Base-by-base conservation (phyloP, 805 yeast genomes). In the Cyberlindnera xishuangbannaensis region DNA sequence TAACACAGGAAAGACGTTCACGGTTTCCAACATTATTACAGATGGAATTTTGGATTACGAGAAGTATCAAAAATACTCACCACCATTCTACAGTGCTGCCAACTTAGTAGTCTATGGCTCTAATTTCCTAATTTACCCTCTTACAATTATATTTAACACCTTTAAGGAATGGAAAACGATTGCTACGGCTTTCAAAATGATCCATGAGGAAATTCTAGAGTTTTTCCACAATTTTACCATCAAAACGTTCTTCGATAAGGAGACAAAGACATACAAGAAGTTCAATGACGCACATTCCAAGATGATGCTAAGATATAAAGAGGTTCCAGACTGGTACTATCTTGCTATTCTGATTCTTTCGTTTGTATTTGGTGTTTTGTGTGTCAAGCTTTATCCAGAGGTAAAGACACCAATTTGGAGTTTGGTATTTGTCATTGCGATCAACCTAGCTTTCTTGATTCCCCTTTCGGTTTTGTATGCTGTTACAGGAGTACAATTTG, bases 51-150 rank as follows among this genome's bases (percentile, higher is more conserved):
- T 78, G 28, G 79, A 76, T 46, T 40, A 53, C 15, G 51, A 44
- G 3, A 69, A 67, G 44, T 77, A 76, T 49, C 59, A 62, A 35
- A 39, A 53, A n/a, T 70, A 75, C 41, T 80, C 83, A 1, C 79
- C 83, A 7, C 85, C 86, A 7, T 78, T 69, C 53, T 76, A 74
- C 48, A 51, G 74, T 18, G 83, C 85, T 6, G 83, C 77, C 2
- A 73, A 73, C 49, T 55, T 77, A 39, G 72, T 78, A 8, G 53
- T 65, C 15, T 77, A 76, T 47, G 82, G 83, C 14, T 69, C 76
- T 0, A 67, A 62, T 47, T 62, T 63, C 31, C 22, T 35, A 4
- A 33, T 45, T 9, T 73, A 73, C 44, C 78, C 82, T 4, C 69
- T 75, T 44, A 63, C 71, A 5, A 65, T 76, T 18, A 43, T 69